Conservation (phyloP, 169 alveolate species). For the Perkinsus chesapeaki region DNA sequence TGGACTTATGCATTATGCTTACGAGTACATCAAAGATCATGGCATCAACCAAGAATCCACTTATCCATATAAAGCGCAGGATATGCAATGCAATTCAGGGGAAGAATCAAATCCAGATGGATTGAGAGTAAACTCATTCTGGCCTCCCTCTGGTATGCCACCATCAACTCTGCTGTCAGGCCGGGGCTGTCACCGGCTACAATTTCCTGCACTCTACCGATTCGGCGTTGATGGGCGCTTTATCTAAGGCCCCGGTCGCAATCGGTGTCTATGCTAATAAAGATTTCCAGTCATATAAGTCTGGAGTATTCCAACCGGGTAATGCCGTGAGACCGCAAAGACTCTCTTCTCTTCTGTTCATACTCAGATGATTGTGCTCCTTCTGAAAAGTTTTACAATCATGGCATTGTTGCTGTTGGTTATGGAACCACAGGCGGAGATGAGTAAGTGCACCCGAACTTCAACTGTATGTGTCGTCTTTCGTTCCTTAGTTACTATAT, state of each 20-base stretch:
- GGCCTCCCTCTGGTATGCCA: neutral
- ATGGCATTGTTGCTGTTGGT: neutral
- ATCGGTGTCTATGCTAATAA: neutral
- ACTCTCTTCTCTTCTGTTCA: neutral
- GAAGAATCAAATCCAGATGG: neutral
- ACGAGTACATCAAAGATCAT: constrained; percentile 20
- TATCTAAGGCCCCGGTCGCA: neutral
- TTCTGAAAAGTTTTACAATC: neutral
- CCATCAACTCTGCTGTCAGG: neutral
- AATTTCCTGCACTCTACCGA: neutral
- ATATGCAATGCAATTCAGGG: neutral
- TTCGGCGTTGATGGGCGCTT: neutral
- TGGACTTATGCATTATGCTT: constrained; percentile 51
- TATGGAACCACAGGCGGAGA: neutral
- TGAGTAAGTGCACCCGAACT: neutral
- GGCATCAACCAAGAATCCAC: constrained; percentile 2
- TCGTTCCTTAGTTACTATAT: neutral
- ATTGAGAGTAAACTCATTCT: neutral
- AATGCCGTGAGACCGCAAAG: neutral
- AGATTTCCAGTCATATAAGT: neutral
- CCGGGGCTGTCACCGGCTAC: neutral
- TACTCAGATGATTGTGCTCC: neutral
- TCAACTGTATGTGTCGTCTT: neutral
- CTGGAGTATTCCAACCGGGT: neutral
- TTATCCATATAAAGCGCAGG: neutral